Percentiles rank a stretch among this genome's conserved stretches.
phyloP scores from a whole-genome alignment of 371 early-diverging fungal genomes.

The Lichtheimia corymbifera region DNA sequence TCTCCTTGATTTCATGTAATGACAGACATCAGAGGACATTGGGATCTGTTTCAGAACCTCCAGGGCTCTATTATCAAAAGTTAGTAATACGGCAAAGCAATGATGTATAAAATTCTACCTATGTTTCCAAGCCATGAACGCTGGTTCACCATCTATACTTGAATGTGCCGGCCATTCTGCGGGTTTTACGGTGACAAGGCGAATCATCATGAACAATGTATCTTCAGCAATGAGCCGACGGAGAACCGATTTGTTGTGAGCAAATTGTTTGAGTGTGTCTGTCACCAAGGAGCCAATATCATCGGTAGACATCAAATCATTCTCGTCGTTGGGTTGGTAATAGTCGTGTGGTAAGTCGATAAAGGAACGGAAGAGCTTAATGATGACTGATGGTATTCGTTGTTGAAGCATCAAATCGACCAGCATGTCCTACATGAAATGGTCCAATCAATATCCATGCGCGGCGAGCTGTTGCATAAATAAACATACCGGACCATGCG shows the following conservation, averaged over 20 bases:
- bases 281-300: constrained; percentile 31
- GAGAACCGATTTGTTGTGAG: constrained; percentile 32
- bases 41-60: constrained; percentile 29
- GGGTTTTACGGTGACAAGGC: constrained; percentile 40
- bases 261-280: constrained; percentile 40
- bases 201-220: constrained; percentile 44
- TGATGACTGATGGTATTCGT: constrained; percentile 47
- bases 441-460: neutral
- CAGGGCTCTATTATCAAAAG: constrained; percentile 17
- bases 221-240: constrained; percentile 45
- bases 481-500: constrained; percentile 45
- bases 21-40: constrained; percentile 34
- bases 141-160: constrained; percentile 13
- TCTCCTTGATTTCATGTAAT: constrained; percentile 34
- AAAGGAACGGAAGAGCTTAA: constrained; percentile 49
- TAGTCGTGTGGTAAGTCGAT: constrained; percentile 38
- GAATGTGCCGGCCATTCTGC: constrained; percentile 5
- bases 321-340: constrained; percentile 10
- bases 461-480: neutral
- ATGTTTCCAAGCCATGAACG: constrained; percentile 40
- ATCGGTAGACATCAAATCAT: constrained; percentile 26
- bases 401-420: constrained; percentile 44
- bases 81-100: neutral
- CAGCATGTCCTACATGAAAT: constrained; percentile 24
- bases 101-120: constrained; percentile 10